A percentile compares a stretch with the other conserved stretches of the same genome.
Evolutionary conservation across 1,284 basidiomycete species (phyloP).

Genomic region (Cutaneotrichosporon sp.): DNA sequence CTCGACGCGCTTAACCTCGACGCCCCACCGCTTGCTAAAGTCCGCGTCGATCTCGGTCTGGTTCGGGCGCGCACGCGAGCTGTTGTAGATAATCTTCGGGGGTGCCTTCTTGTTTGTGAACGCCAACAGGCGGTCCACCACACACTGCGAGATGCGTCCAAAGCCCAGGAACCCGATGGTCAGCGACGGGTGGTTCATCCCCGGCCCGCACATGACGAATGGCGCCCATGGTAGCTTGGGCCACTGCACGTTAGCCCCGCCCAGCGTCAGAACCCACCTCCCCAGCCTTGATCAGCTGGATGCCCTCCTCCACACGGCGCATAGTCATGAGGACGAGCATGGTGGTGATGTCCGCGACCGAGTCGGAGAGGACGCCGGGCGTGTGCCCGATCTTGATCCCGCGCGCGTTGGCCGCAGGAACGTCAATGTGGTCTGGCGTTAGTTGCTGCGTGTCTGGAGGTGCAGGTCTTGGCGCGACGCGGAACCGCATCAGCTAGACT

Average conservation of each 20-base stretch:
- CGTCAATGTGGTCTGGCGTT: slow-evolving; percentile 66
- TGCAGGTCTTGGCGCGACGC: too few species aligned
- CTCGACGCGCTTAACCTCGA: slow-evolving; percentile 60
- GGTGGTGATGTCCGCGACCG: slow-evolving; percentile 80
- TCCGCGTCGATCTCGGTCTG: slow-evolving; percentile 54
- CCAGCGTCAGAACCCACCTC: too few species aligned
- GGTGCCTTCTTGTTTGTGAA: slow-evolving; percentile 55
- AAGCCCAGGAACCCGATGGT: slow-evolving; percentile 89
- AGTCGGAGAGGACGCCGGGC: slow-evolving; percentile 80
- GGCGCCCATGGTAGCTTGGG: slow-evolving; percentile 69
- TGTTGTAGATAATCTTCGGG: slow-evolving; percentile 35
- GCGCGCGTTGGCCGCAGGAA: slow-evolving; percentile 59
- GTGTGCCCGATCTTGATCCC: slow-evolving; percentile 80
- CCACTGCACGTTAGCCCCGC: too few species aligned
- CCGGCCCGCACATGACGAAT: slow-evolving; percentile 50
- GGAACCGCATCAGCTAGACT: too few species aligned
- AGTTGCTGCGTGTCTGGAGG: background rate
- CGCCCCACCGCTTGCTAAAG: slow-evolving; percentile 52
- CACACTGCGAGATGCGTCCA: slow-evolving; percentile 81
- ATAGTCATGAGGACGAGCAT: slow-evolving; percentile 89
- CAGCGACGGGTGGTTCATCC: slow-evolving; percentile 50
- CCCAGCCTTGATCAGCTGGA: slow-evolving; percentile 62
- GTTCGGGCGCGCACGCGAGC: slow-evolving; percentile 34
- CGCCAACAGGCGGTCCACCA: slow-evolving; percentile 65
- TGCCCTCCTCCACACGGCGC: slow-evolving; percentile 64